Conservation (phyloP, 768 basidiomycete genomes). For the Trametes elegans region DNA sequence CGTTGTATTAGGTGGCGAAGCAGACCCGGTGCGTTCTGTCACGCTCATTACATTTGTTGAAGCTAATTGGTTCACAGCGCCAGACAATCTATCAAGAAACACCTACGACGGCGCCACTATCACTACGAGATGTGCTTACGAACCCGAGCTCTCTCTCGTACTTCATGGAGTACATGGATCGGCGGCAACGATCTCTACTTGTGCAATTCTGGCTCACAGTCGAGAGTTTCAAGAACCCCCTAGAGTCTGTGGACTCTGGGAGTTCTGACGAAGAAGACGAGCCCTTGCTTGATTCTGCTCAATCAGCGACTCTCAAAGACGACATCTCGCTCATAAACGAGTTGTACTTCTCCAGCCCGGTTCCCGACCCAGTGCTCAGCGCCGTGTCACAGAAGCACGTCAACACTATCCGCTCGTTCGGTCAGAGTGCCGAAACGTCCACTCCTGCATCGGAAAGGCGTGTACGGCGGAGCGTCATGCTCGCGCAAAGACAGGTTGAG, state of each 20-base stretch:
- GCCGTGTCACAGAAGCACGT: slow-evolving; percentile 71
- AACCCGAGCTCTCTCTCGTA: slow-evolving; percentile 92
- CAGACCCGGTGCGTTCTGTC: slow-evolving; percentile 50
- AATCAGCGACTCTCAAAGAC: slow-evolving; percentile 67
- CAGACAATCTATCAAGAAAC: slow-evolving; percentile 33
- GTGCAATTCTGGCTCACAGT: slow-evolving; percentile 98
- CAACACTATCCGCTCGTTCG: slow-evolving; percentile 67
- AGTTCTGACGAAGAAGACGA: slow-evolving; percentile 60
- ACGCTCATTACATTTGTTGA: neutral
- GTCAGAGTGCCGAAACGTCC: slow-evolving; percentile 45
- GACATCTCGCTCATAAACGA: slow-evolving; percentile 90
- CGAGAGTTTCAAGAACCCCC: slow-evolving; percentile 95
- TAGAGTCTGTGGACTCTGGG: slow-evolving; percentile 73
- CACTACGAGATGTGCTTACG: slow-evolving; percentile 75
- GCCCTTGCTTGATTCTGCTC: slow-evolving; percentile 53
- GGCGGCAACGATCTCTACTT: slow-evolving; percentile 75
- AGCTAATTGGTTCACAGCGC: slow-evolving; percentile 30
- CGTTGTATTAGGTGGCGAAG: slow-evolving; percentile 68
- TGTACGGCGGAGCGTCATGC: slow-evolving; percentile 76
- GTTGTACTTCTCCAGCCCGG: slow-evolving; percentile 71
- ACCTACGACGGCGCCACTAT: slow-evolving; percentile 46
- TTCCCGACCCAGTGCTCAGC: slow-evolving; percentile 55
- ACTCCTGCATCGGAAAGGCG: slow-evolving; percentile 45
- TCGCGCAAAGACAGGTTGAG: slow-evolving; percentile 84
- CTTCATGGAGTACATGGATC: slow-evolving; percentile 99